phyloP scores from a whole-genome alignment of 2,329 filamentous ascomycete genomes.

The Microdochium paspali region DNA sequence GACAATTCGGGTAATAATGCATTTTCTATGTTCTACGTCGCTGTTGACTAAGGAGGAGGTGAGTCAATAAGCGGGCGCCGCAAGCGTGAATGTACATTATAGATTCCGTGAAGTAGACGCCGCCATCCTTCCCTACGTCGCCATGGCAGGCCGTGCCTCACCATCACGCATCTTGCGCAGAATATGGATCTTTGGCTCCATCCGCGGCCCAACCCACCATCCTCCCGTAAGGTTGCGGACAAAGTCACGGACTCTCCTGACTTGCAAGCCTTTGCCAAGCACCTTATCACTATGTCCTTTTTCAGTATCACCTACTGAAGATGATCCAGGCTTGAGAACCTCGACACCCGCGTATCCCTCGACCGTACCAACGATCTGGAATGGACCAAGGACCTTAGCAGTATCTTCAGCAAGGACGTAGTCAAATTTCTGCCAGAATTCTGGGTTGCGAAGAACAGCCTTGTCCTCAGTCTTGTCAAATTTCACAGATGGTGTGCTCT shows the following conservation, averaged over 20 bases:
- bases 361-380: slow-evolving; percentile 48
- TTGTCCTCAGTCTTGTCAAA: slow-evolving; percentile 57
- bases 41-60: too few species aligned
- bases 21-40: too few species aligned
- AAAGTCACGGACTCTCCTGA: slow-evolving; percentile 26
- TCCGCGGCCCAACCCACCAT: slow-evolving; percentile 56
- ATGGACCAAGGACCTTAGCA: slow-evolving; percentile 33
- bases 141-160: slow-evolving; percentile 16
- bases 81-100: too few species aligned
- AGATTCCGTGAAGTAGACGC: too few species aligned
- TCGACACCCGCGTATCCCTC: slow-evolving; percentile 51
- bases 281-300: slow-evolving; percentile 17
- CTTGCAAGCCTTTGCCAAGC: slow-evolving; percentile 33
- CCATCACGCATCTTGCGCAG: slow-evolving; percentile 25
- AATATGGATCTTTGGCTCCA: slow-evolving; percentile 45
- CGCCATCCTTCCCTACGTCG: slow-evolving; percentile 10
- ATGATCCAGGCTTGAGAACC: slow-evolving; percentile 37
- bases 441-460: slow-evolving; percentile 29
- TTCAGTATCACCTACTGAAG: slow-evolving; percentile 9
- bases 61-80: too few species aligned
- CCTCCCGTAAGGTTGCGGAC: slow-evolving; percentile 43
- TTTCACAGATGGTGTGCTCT: slow-evolving; percentile 17
- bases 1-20: too few species aligned
- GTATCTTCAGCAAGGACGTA: slow-evolving; percentile 51
- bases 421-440: slow-evolving; percentile 56